Evolutionary conservation across 2,329 filamentous ascomycete genomes (phyloP).

Genomic region (Cladophialophora psammophila): DNA sequence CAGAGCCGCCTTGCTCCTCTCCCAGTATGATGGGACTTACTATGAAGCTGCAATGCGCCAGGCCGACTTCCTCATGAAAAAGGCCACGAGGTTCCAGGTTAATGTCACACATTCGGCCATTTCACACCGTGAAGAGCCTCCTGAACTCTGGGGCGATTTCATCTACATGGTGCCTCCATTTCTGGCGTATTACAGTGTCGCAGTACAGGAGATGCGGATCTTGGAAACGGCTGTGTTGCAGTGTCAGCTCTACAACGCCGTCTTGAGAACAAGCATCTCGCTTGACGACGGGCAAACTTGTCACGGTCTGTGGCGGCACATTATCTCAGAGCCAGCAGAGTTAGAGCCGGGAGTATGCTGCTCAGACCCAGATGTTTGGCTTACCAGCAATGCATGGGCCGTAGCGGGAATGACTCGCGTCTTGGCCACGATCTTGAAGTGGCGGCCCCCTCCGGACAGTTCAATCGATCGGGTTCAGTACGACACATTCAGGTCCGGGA

Average conservation of each 20-base stretch:
- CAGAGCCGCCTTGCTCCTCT: conserved; percentile 55
- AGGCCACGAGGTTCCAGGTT: conserved; percentile 53
- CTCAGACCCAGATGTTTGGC: conserved; percentile 38
- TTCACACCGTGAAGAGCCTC: conserved; percentile 53
- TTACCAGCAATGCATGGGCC: conserved; percentile 56
- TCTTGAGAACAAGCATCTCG: conserved; percentile 45
- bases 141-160: conserved; percentile 60
- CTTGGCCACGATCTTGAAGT: conserved; percentile 48
- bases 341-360: conserved; percentile 56
- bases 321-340: conserved; percentile 48
- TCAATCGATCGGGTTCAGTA: conserved; percentile 35
- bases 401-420: conserved; percentile 57
- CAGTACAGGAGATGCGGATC: conserved; percentile 46
- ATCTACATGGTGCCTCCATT: conserved; percentile 61
- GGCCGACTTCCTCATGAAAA: conserved; percentile 49
- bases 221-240: conserved; percentile 51
- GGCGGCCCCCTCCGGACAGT: conserved; percentile 41
- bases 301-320: conserved; percentile 56
- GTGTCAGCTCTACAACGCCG: conserved; percentile 52
- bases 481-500: conserved; percentile 28
- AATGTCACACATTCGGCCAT: conserved; percentile 49
- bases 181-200: conserved; percentile 56
- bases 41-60: conserved; percentile 51
- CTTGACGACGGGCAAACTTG: conserved; percentile 26
- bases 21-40: conserved; percentile 46